A percentile compares a stretch with the other conserved stretches of the same genome.
phyloP scores from a whole-genome alignment of 2,329 filamentous ascomycete species.

The Pseudocercospora vitis region DNA sequence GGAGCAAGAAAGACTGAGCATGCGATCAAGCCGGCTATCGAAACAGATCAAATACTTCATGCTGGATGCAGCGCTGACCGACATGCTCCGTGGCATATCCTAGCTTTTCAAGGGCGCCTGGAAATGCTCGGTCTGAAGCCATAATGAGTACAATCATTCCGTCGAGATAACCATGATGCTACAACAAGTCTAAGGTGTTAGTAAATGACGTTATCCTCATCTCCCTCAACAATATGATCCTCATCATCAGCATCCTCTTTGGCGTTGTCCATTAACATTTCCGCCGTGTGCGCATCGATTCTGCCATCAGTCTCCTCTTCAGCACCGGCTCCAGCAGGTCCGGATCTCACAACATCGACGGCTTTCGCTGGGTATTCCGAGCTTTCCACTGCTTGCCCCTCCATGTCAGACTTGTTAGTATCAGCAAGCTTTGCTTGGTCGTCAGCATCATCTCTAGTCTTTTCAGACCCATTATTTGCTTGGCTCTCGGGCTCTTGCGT shows the following conservation, averaged over 20 bases:
- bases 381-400: constrained; percentile 2
- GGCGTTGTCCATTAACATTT: constrained; percentile 21
- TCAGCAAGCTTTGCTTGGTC: constrained; percentile 1
- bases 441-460: constrained; percentile 11
- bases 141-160: no score
- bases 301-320: background rate
- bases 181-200: constrained; percentile 46
- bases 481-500: background rate
- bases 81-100: no score
- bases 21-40: no score
- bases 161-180: background rate
- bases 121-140: no score
- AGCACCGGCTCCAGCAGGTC: constrained; percentile 2
- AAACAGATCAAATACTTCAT: no score
- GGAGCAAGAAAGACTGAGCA: no score
- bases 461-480: background rate
- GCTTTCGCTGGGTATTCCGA: no score
- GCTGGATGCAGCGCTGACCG: no score
- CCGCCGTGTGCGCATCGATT: constrained; percentile 8
- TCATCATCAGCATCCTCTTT: constrained; percentile 58
- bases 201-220: constrained; percentile 91
- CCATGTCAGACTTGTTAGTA: constrained; percentile 13
- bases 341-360: no score
- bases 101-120: no score
- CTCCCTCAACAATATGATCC: constrained; percentile 77